Conservation (phyloP, 2,329 filamentous ascomycete species). For the Arthrobotrys conoides region DNA sequence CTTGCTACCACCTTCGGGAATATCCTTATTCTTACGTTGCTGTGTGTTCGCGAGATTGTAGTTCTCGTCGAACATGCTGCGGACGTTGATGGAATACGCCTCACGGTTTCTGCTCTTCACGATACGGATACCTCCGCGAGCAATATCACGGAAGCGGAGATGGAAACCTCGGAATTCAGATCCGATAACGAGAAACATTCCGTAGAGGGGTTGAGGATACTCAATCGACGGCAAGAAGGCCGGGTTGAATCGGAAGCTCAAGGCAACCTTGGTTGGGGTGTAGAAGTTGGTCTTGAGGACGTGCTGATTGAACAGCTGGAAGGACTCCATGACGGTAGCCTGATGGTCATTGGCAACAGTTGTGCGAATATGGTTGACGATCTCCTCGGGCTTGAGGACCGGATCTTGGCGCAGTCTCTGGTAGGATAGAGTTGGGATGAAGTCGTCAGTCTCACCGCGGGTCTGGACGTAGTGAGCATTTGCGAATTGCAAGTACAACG, state of each 20-base stretch:
- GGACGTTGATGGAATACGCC: slow-evolving; percentile 94
- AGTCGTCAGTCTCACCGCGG: slow-evolving; percentile 76
- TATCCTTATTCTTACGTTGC: slow-evolving; percentile 99
- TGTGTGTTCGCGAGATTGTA: slow-evolving; percentile 98
- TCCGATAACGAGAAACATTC: slow-evolving; percentile 98
- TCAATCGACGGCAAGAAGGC: slow-evolving; percentile 90
- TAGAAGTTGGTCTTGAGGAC: slow-evolving; percentile 98
- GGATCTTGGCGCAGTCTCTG: slow-evolving; percentile 77
- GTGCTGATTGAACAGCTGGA: slow-evolving; percentile 93
- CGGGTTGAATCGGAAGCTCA: slow-evolving; percentile 94
- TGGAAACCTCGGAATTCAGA: slow-evolving; percentile 98
- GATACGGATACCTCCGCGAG: slow-evolving; percentile 96
- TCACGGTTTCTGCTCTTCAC: slow-evolving; percentile 98
- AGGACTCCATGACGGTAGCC: slow-evolving; percentile 96
- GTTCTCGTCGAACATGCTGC: slow-evolving; percentile 97
- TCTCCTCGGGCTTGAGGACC: slow-evolving; percentile 80
- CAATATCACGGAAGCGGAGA: slow-evolving; percentile 93
- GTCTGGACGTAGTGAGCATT: slow-evolving; percentile 84
- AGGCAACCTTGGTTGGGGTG: slow-evolving; percentile 96
- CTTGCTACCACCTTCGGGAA: slow-evolving; percentile 97
- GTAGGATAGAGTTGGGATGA: slow-evolving; percentile 79
- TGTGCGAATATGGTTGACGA: slow-evolving; percentile 82
- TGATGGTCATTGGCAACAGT: slow-evolving; percentile 94
- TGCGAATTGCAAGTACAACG: slow-evolving; percentile 91
- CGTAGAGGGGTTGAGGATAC: slow-evolving; percentile 92